phyloP scores from a whole-genome alignment of 2,329 filamentous ascomycete species.

The Curvularia lunata region DNA sequence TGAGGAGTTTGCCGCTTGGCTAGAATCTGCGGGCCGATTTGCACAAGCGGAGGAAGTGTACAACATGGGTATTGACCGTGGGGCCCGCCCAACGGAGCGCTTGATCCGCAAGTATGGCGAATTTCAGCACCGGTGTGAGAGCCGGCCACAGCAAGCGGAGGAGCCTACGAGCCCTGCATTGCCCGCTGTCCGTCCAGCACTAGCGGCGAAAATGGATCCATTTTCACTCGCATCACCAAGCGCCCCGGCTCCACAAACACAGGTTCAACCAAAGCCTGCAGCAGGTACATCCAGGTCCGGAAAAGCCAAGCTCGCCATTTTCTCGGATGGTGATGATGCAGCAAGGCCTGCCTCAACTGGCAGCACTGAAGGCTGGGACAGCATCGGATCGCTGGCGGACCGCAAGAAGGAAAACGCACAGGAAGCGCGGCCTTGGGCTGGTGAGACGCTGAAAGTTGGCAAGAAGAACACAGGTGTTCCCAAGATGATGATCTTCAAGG shows the following conservation, averaged over 20 bases:
- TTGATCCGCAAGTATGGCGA: conserved; percentile 89
- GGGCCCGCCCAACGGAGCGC: conserved; percentile 81
- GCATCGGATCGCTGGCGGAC: conserved; percentile 82
- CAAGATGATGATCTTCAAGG: conserved; percentile 94
- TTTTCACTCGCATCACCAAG: conserved; percentile 62
- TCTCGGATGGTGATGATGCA: conserved; percentile 74
- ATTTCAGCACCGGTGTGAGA: conserved; percentile 81
- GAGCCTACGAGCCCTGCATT: conserved; percentile 87
- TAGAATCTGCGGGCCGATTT: conserved; percentile 85
- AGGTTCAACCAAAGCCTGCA: conserved; percentile 52
- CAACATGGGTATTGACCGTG: conserved; percentile 83
- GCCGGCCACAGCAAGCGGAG: conserved; percentile 64
- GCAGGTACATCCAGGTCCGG: conserved; percentile 65
- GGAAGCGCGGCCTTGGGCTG: conserved; percentile 87
- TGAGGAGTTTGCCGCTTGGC: conserved; percentile 93
- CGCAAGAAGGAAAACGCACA: conserved; percentile 92
- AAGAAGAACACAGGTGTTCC: conserved; percentile 77
- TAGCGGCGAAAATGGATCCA: conserved; percentile 85
- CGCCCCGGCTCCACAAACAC: conserved; percentile 70
- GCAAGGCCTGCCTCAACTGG: conserved; percentile 61
- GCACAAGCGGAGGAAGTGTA: conserved; percentile 94
- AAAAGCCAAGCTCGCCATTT: conserved; percentile 86
- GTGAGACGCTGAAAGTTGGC: conserved; percentile 86
- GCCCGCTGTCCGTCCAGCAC: conserved; percentile 78
- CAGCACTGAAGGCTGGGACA: conserved; percentile 83